A percentile compares a stretch with the other conserved stretches of the same genome.
Conservation (phyloP, 2,329 filamentous ascomycete species). For the Macrophomina phaseolina region DNA sequence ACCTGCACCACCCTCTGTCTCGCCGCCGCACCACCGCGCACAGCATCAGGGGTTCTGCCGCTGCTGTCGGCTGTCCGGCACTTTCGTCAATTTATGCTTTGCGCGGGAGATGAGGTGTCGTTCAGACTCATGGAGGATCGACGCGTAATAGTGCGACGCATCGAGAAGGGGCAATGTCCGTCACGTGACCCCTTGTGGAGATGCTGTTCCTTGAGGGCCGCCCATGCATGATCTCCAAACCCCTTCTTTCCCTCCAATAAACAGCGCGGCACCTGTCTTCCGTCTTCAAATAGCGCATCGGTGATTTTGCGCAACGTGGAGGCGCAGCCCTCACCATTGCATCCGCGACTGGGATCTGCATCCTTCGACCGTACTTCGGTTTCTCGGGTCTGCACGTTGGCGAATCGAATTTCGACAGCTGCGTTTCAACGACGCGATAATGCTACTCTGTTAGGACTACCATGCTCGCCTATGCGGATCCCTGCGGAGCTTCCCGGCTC, state of each 20-base stretch:
- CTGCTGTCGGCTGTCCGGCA: slow-evolving; percentile 1
- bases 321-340: not conserved
- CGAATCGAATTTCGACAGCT: slow-evolving; percentile 4
- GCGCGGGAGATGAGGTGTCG: slow-evolving; percentile 14
- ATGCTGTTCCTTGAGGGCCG: slow-evolving; percentile 1
- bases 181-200: slow-evolving; percentile 11
- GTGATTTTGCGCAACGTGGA: not conserved
- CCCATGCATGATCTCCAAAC: not conserved
- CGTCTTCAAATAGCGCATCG: not conserved
- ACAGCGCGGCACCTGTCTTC: not conserved
- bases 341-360: slow-evolving; percentile 6
- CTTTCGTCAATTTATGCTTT: not conserved
- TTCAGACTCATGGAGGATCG: slow-evolving; percentile 12
- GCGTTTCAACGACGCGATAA: not conserved
- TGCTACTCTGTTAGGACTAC: not conserved
- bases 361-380: slow-evolving; percentile 10
- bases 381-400: not conserved
- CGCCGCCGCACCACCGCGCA: not conserved
- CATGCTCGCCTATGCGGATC: not conserved
- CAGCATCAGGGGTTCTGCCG: not conserved
- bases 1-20: not conserved
- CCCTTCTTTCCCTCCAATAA: slow-evolving; percentile 1
- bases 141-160: slow-evolving; percentile 13
- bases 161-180: not conserved
- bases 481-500: not conserved